A percentile compares a stretch with the other conserved stretches of the same genome.
phyloP scores from a whole-genome alignment of 371 early-diverging fungal species.

The Racocetra persica region DNA sequence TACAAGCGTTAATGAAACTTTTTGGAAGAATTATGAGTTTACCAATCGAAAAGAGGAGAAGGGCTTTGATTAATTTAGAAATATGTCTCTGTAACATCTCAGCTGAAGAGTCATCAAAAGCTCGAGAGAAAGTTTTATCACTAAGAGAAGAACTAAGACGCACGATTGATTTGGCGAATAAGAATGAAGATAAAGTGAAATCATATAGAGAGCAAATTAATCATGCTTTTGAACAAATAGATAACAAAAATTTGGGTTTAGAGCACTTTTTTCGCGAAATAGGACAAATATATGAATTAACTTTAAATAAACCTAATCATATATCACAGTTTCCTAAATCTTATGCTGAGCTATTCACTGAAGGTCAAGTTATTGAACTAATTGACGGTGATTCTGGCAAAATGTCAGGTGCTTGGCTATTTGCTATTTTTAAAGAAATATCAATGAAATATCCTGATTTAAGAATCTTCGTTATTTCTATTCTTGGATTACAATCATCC shows the following conservation, averaged over 20 bases:
- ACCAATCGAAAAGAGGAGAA: slow-evolving; percentile 13
- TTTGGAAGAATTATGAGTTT: slow-evolving; percentile 11
- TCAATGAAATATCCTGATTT: slow-evolving; percentile 11
- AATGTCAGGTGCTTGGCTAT: slow-evolving; percentile 37
- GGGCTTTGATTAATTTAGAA: slow-evolving; percentile 36
- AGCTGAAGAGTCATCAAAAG: slow-evolving; percentile 7
- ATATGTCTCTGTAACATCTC: slow-evolving; percentile 10
- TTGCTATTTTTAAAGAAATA: slow-evolving; percentile 28
- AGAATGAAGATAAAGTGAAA: neutral
- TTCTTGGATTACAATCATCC: slow-evolving; percentile 39
- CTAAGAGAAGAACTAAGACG: slow-evolving; percentile 28
- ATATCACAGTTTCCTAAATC: neutral
- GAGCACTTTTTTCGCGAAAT: slow-evolving; percentile 41
- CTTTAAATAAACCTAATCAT: neutral
- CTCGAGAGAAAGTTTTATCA: slow-evolving; percentile 20
- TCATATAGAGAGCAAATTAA: slow-evolving; percentile 4
- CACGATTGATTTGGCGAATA: neutral
- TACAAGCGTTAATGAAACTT: neutral
- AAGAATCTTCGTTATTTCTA: slow-evolving; percentile 27
- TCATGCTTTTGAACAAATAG: neutral
- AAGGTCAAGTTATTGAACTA: slow-evolving; percentile 35
- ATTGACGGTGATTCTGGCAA: slow-evolving; percentile 37
- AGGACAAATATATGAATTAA: slow-evolving; percentile 37
- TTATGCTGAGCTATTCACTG: slow-evolving; percentile 29
- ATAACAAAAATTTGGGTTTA: slow-evolving; percentile 32